phyloP scores from a whole-genome alignment of 495 filamentous ascomycete species.

The Aspergillus saccharolyticus region DNA sequence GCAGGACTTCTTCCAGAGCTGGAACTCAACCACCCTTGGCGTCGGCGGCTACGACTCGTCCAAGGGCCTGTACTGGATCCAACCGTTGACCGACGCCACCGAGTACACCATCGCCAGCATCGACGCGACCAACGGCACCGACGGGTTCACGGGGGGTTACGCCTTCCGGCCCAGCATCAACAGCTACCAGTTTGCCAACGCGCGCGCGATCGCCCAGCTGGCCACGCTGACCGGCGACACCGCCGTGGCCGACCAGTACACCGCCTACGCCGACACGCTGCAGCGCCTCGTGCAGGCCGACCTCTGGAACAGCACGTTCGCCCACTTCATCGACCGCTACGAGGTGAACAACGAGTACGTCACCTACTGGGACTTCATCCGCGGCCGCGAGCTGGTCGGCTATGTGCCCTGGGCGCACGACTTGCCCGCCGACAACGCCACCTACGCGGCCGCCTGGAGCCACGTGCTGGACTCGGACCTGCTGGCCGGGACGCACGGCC shows the following conservation, averaged over 20 bases:
- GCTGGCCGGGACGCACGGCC: slow-evolving; percentile 22
- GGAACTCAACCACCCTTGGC: slow-evolving; percentile 18
- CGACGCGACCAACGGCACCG: slow-evolving; percentile 21
- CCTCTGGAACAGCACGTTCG: slow-evolving; percentile 29
- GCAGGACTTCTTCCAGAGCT: slow-evolving; percentile 19
- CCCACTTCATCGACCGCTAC: slow-evolving; percentile 30
- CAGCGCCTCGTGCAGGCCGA: slow-evolving; percentile 18
- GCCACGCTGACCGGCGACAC: slow-evolving; percentile 19
- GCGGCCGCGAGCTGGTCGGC: slow-evolving; percentile 28
- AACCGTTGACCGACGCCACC: slow-evolving; percentile 26
- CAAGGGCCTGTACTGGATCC: slow-evolving; percentile 25
- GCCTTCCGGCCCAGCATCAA: slow-evolving; percentile 30
- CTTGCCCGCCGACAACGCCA: slow-evolving; percentile 21
- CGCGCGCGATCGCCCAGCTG: slow-evolving; percentile 25
- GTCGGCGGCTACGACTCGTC: slow-evolving; percentile 18
- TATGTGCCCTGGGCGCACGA: slow-evolving; percentile 30
- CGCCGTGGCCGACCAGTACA: slow-evolving; percentile 17
- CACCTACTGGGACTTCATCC: slow-evolving; percentile 29
- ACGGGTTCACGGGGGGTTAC: slow-evolving; percentile 25
- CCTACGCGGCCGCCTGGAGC: slow-evolving; percentile 20
- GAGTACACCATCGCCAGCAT: slow-evolving; percentile 31
- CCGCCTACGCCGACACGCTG: slow-evolving; percentile 15
- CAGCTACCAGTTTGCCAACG: slow-evolving; percentile 30
- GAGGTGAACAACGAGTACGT: slow-evolving; percentile 24
- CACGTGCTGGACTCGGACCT: slow-evolving; percentile 16